Evolutionary conservation across 768 basidiomycete species (phyloP).

Genomic region (Lentinula sp.): DNA sequence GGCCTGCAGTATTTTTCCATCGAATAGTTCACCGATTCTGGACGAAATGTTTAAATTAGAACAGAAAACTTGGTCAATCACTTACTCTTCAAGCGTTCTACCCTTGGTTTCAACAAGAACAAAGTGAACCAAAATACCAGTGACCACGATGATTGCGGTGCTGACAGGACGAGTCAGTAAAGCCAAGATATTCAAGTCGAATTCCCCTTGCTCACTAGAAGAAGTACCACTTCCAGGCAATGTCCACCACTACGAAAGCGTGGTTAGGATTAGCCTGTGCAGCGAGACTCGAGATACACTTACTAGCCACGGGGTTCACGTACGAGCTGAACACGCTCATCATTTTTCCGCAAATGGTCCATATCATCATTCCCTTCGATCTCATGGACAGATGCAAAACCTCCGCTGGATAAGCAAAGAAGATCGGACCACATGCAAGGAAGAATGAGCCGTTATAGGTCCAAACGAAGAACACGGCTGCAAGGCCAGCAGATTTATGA

Average conservation of each 20-base stretch:
- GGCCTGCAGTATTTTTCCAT: neutral
- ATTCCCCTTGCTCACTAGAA: neutral
- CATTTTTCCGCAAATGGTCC: neutral
- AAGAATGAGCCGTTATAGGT: constrained; percentile 7
- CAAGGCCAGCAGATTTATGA: constrained; percentile 2
- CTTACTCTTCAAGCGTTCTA: constrained; percentile 6
- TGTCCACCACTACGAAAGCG: neutral
- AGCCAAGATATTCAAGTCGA: neutral
- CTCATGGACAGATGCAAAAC: constrained; percentile 5
- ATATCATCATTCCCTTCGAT: constrained; percentile 5
- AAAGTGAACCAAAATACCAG: neutral
- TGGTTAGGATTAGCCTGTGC: neutral
- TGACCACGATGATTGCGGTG: constrained; percentile 5
- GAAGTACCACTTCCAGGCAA: constrained; percentile 8
- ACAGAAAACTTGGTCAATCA: neutral
- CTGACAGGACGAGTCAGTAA: neutral
- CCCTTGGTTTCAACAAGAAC: constrained; percentile 6
- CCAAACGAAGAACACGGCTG: constrained; percentile 6
- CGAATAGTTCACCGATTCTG: constrained; percentile 6
- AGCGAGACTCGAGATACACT: neutral
- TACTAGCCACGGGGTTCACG: constrained; percentile 7
- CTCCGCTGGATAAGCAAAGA: constrained; percentile 7
- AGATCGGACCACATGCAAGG: constrained; percentile 6
- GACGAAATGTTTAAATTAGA: too few relatives aligned
- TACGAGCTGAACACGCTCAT: constrained; percentile 6